phyloP scores from a whole-genome alignment of 176 grass and related monocot genomes.

The Cenchrus americanus region DNA sequence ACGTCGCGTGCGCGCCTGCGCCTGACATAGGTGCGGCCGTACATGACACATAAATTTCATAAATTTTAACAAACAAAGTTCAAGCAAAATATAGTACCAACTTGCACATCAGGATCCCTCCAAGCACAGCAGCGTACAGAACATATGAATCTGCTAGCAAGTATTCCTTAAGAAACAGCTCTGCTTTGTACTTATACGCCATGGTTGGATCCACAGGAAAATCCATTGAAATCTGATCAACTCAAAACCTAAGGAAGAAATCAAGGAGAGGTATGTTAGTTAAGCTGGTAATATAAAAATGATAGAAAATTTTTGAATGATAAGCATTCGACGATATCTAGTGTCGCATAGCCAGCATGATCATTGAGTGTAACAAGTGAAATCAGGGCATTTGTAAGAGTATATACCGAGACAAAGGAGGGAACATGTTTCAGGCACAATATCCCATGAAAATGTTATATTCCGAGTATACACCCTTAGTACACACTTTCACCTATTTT shows the following conservation, averaged over 20 bases:
- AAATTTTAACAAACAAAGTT: slow-evolving; percentile 15
- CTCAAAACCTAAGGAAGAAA: slow-evolving; percentile 30
- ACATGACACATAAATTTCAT: too few species aligned
- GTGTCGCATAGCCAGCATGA: slow-evolving; percentile 1
- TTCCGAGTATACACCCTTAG: not conserved
- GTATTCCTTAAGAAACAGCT: slow-evolving; percentile 75
- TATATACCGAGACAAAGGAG: not conserved
- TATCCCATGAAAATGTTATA: not conserved
- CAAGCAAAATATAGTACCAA: slow-evolving; percentile 55
- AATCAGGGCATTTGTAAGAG: not conserved
- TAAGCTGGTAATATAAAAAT: not conserved
- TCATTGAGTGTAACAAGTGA: slow-evolving; percentile 5
- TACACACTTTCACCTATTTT: not conserved
- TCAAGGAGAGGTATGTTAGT: not conserved
- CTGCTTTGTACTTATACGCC: slow-evolving; percentile 67
- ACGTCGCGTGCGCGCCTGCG: too few species aligned
- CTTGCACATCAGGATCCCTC: slow-evolving; percentile 86
- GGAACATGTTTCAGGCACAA: not conserved
- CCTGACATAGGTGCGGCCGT: too few species aligned
- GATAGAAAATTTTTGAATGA: not conserved
- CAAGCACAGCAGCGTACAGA: slow-evolving; percentile 63
- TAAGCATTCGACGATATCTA: not conserved
- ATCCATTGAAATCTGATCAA: slow-evolving; percentile 34
- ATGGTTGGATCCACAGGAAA: slow-evolving; percentile 42
- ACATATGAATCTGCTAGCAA: slow-evolving; percentile 79